A percentile compares a stretch with the other conserved stretches of the same genome.
phyloP scores from a whole-genome alignment of 164 flowering plant species.

The Dillenia turbinata region DNA sequence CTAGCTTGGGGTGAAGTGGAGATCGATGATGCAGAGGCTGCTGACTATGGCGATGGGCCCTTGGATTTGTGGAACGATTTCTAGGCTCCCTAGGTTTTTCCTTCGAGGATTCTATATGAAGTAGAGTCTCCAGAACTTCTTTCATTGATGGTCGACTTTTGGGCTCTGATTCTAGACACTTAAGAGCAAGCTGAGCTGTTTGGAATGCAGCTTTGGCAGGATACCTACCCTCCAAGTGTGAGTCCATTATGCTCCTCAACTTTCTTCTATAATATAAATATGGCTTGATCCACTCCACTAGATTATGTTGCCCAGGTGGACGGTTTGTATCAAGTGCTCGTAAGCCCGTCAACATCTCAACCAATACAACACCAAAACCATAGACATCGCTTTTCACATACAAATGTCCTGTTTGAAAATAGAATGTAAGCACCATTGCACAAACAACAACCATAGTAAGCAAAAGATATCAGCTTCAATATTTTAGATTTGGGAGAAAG shows the following conservation, averaged over 20 bases:
- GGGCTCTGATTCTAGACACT: slow-evolving; percentile 56
- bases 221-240: slow-evolving; percentile 53
- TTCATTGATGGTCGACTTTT: slow-evolving; percentile 72
- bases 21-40: slow-evolving; percentile 32
- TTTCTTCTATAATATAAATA: slow-evolving; percentile 38
- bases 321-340: slow-evolving; percentile 68
- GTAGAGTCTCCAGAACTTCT: slow-evolving; percentile 58
- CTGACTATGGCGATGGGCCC: slow-evolving; percentile 14
- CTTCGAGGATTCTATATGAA: slow-evolving; percentile 29
- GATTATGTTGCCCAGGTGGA: slow-evolving; percentile 51
- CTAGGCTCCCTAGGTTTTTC: slow-evolving; percentile 35
- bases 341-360: slow-evolving; percentile 70
- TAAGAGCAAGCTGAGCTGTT: slow-evolving; percentile 57
- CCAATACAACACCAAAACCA: slow-evolving; percentile 81
- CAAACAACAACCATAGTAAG: too few species aligned
- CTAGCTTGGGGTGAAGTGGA: slow-evolving; percentile 28
- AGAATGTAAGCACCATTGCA: too few species aligned
- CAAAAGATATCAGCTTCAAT: background rate
- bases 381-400: slow-evolving; percentile 89
- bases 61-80: slow-evolving; percentile 11
- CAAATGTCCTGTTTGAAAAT: slow-evolving; percentile 60
- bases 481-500: background rate
- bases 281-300: slow-evolving; percentile 83
- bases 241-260: slow-evolving; percentile 52
- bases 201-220: slow-evolving; percentile 45